Evolutionary conservation across 495 filamentous ascomycete genomes (phyloP).

Genomic region (Cladorrhinum samala): DNA sequence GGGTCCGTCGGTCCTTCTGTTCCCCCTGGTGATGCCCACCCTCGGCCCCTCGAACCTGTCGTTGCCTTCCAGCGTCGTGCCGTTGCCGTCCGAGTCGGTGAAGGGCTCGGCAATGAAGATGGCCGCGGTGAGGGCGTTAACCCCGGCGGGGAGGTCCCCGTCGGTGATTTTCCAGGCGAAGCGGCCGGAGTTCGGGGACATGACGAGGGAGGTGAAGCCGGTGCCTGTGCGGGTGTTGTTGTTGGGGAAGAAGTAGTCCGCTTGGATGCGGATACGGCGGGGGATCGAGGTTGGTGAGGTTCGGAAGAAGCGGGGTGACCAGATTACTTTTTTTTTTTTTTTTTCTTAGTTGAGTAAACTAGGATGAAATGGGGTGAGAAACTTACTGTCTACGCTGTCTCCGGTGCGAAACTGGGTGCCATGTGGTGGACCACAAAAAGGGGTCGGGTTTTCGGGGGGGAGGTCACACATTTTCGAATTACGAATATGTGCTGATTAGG

Average conservation of each 20-base stretch:
- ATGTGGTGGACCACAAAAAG: background rate
- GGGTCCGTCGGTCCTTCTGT: background rate
- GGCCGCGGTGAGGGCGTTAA: constrained; percentile 1
- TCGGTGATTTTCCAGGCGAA: constrained; percentile 16
- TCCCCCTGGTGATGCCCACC: constrained; percentile 5
- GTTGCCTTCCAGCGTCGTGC: constrained; percentile 10
- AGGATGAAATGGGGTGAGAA: background rate
- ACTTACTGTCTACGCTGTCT: background rate
- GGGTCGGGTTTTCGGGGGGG: background rate
- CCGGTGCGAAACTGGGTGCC: background rate
- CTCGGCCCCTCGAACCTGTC: constrained; percentile 12
- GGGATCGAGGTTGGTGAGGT: constrained; percentile 1
- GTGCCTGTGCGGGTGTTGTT: background rate
- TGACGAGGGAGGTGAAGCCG: constrained; percentile 16
- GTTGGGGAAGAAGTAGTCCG: constrained; percentile 11
- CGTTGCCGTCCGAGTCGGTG: constrained; percentile 7
- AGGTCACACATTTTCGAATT: background rate
- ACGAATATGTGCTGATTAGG: too few species aligned
- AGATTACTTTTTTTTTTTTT: constrained; percentile 1
- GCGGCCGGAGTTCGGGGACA: constrained; percentile 13
- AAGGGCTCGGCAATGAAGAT: constrained; percentile 17
- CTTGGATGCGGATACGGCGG: constrained; percentile 13
- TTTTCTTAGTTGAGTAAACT: background rate
- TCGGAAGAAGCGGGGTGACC: constrained; percentile 1
- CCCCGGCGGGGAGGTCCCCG: constrained; percentile 8